Evolutionary conservation across 2,329 filamentous ascomycete genomes (phyloP).

Genomic region (Nemania sp.): DNA sequence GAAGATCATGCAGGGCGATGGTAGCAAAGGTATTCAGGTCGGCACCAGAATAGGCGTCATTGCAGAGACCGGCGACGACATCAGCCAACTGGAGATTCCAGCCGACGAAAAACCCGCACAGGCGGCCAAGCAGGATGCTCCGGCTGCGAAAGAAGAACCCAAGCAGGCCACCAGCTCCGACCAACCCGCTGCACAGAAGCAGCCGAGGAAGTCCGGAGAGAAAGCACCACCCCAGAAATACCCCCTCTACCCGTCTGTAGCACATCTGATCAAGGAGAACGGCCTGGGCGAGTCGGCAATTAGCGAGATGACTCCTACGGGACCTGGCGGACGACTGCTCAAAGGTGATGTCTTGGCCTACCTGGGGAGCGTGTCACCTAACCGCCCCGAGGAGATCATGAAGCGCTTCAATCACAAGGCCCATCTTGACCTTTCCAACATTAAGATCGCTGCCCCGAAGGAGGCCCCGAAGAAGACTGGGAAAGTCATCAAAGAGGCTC

Average conservation of each 20-base stretch:
- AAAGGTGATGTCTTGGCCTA: slow-evolving; percentile 97
- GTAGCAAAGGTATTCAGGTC: slow-evolving; percentile 81
- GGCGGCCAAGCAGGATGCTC: slow-evolving; percentile 50
- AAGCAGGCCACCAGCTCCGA: slow-evolving; percentile 51
- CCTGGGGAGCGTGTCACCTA: slow-evolving; percentile 79
- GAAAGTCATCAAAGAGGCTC: slow-evolving; percentile 55
- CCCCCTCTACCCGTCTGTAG: slow-evolving; percentile 85
- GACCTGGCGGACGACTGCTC: slow-evolving; percentile 86
- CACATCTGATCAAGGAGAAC: slow-evolving; percentile 82
- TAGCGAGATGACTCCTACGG: slow-evolving; percentile 85
- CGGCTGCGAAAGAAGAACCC: slow-evolving; percentile 44
- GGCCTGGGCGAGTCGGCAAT: slow-evolving; percentile 80
- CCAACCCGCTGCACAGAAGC: slow-evolving; percentile 50
- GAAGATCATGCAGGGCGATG: slow-evolving; percentile 81
- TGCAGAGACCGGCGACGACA: slow-evolving; percentile 84
- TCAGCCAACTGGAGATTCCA: slow-evolving; percentile 79
- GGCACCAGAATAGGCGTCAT: slow-evolving; percentile 85
- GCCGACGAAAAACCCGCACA: slow-evolving; percentile 69
- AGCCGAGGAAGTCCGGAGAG: slow-evolving; percentile 54
- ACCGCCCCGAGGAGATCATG: slow-evolving; percentile 78
- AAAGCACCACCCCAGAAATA: slow-evolving; percentile 74
- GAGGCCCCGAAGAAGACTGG: slow-evolving; percentile 55
- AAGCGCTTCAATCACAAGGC: slow-evolving; percentile 78
- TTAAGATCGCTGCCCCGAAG: slow-evolving; percentile 76
- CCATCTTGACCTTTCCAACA: slow-evolving; percentile 94